Evolutionary conservation across 805 yeast species (phyloP), one percentile per base, ranked within the genome.

Genomic region (Candida sphagnicola): DNA sequence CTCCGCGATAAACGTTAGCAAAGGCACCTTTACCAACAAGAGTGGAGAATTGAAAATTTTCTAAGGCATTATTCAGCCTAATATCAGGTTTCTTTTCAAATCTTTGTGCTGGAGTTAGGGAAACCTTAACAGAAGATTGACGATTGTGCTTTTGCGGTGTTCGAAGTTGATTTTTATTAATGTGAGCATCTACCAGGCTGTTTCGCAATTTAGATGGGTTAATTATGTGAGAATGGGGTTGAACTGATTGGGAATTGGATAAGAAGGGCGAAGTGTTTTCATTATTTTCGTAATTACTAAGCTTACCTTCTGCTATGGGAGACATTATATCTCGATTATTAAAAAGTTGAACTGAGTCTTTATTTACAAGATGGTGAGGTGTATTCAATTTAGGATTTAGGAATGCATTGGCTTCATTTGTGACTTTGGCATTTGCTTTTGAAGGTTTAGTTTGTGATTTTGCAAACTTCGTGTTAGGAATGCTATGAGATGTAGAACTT

Each of bases 1-100:
- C 62, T 0, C 91, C 96, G 42, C 76, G 74, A 59, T 82, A 89
- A 3, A 91, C 97, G 28, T 77, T 76, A 1, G 97, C 98, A 56
- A 80, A 89, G 0, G 97, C 97, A 2, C 99, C 99, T 43, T 77
- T 77, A 2, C 98, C 99, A 2, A 93, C 68, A 26, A 82, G 73
- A 34, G 79, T 83, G 34, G 72, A 68, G 49, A 81, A 66, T 19
- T 67, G 66, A 50, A 75, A 79, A 38, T 71, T 71, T 31, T 71
- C 76, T 15, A 73, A 57, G 2, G 72, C 75, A 47, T 62, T 64
- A 23, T 51, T 41, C 56, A 62, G 54, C 36, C 72, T 49, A 16
- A 48, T 59, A 0, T 72, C 71, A 0, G 67, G 63, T 18, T 48
- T 54, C 44, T 72, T 72, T 44, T 74, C 78, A 19, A 72, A 48